Percentiles rank a stretch among this genome's conserved stretches.
Conservation (phyloP, 1,139 yeast species). For the Geotrichum carabidarum region DNA sequence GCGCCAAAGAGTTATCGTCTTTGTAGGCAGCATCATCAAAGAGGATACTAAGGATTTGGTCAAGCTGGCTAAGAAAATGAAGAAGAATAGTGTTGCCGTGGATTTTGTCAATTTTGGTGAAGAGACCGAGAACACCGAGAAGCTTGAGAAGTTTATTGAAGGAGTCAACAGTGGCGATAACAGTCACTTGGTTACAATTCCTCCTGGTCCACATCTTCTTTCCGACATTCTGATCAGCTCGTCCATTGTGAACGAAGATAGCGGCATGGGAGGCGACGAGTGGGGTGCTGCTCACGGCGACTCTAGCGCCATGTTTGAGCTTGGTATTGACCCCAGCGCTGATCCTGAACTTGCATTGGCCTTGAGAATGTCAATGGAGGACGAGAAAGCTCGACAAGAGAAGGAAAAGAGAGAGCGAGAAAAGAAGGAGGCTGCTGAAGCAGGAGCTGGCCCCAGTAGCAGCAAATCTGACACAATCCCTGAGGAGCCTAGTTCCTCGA, state of each 20-base stretch:
- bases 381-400: constrained; percentile 74
- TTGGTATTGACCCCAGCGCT: constrained; percentile 80
- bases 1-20: constrained; percentile 81
- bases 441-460: constrained; percentile 12
- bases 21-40: constrained; percentile 80
- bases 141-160: constrained; percentile 76
- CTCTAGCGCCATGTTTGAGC: constrained; percentile 50
- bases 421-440: constrained; percentile 21
- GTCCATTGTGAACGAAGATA: constrained; percentile 60
- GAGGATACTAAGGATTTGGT: constrained; percentile 71
- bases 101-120: constrained; percentile 93
- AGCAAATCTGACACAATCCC: constrained; percentile 11
- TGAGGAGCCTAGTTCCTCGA: constrained; percentile 7
- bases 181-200: constrained; percentile 76
- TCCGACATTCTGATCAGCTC: constrained; percentile 71
- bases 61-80: constrained; percentile 84
- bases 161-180: constrained; percentile 72
- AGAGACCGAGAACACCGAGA: constrained; percentile 67
- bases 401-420: constrained; percentile 38
- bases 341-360: constrained; percentile 98
- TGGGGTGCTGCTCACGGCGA: constrained; percentile 43
- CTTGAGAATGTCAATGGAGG: constrained; percentile 75
- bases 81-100: constrained; percentile 85
- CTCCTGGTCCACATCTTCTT: constrained; percentile 79
- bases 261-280: constrained; percentile 42